Percentiles rank a stretch among this genome's conserved stretches.
These are phyloP conservation scores for Aspergillus intermedius DNA, from an alignment of 2,329 filamentous ascomycete genomes.

Conservation along the genomic window DNA sequence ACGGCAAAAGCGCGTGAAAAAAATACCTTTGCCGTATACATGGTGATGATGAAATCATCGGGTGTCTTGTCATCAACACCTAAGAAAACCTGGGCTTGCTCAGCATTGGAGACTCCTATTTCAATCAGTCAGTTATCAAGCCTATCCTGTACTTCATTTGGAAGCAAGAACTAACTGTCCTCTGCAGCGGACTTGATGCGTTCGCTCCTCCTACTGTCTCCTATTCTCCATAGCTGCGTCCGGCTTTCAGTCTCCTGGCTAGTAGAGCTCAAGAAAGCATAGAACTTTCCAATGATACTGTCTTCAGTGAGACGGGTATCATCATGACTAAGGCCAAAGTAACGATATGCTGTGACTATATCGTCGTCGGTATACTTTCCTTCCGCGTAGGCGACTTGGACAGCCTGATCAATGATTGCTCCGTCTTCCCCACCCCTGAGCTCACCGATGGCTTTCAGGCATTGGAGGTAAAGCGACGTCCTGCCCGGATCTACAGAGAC, in stretches of 20 bases:
- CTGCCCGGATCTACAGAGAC: conserved; percentile 49
- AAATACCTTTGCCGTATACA: conserved; percentile 51
- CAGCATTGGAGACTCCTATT: conserved; percentile 51
- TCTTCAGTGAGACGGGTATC: conserved; percentile 48
- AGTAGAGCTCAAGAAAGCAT: conserved; percentile 52
- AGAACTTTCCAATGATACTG: conserved; percentile 56
- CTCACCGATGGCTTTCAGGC: conserved; percentile 54
- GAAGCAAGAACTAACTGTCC: conserved; percentile 36
- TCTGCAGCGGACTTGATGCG: conserved; percentile 53
- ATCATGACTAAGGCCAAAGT: conserved; percentile 49
- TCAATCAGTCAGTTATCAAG: conserved; percentile 2
- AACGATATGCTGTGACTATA: conserved; percentile 52
- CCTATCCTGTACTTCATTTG: too few relatives aligned
- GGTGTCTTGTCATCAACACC: conserved; percentile 44
- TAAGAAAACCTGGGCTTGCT: conserved; percentile 59
- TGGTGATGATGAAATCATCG: conserved; percentile 54
- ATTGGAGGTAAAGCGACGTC: conserved; percentile 58
- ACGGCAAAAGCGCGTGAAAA: background rate
- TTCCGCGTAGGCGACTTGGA: conserved; percentile 52
- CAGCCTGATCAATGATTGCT: conserved; percentile 52
- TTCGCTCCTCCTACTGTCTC: conserved; percentile 51
- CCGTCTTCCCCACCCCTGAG: conserved; percentile 45
- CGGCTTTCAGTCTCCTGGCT: conserved; percentile 52
- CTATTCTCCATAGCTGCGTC: conserved; percentile 54
- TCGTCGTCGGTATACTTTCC: conserved; percentile 54